These are phyloP conservation scores for Tetracladium maxilliforme DNA, from an alignment of 2,329 filamentous ascomycete genomes.

Conservation along the genomic window DNA sequence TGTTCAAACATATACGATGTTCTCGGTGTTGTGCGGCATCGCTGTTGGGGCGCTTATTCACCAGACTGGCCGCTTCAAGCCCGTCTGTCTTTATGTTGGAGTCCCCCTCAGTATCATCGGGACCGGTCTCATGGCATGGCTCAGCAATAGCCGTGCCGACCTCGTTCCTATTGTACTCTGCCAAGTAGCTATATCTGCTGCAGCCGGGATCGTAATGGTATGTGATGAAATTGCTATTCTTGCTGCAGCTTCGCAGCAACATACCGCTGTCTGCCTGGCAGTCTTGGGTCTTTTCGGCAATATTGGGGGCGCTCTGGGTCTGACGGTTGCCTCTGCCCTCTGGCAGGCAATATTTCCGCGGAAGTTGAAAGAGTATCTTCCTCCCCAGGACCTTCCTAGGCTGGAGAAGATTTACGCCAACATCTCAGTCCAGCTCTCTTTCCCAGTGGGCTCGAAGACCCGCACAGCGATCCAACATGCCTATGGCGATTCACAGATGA, in stretches of 20 bases:
- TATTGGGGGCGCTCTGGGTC: constrained; percentile 17
- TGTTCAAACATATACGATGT: constrained; percentile 18
- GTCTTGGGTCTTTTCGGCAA: constrained; percentile 14
- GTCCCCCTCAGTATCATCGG: constrained; percentile 17
- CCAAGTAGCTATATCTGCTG: constrained; percentile 20
- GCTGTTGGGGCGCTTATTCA: constrained; percentile 12
- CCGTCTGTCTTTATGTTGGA: constrained; percentile 12
- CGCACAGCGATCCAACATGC: constrained; percentile 25
- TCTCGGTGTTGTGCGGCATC: constrained; percentile 20
- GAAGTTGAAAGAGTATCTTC: too few relatives aligned
- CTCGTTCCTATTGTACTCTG: constrained; percentile 21
- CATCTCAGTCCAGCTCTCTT: constrained; percentile 19
- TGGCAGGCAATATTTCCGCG: constrained; percentile 22
- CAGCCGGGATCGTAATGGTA: constrained; percentile 12
- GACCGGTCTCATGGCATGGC: constrained; percentile 17
- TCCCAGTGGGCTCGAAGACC: constrained; percentile 22
- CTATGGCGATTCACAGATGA: constrained; percentile 28
- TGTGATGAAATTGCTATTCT: constrained; percentile 17
- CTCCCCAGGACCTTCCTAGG: too few relatives aligned
- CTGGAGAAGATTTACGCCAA: constrained; percentile 27
- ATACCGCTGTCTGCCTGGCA: constrained; percentile 18
- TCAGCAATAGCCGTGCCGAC: constrained; percentile 13
- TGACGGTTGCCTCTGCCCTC: constrained; percentile 15
- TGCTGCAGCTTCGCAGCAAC: constrained; percentile 15
- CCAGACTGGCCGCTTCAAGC: constrained; percentile 17